Conservation (phyloP, 768 basidiomycete species). For the Tulasnella sp. region DNA sequence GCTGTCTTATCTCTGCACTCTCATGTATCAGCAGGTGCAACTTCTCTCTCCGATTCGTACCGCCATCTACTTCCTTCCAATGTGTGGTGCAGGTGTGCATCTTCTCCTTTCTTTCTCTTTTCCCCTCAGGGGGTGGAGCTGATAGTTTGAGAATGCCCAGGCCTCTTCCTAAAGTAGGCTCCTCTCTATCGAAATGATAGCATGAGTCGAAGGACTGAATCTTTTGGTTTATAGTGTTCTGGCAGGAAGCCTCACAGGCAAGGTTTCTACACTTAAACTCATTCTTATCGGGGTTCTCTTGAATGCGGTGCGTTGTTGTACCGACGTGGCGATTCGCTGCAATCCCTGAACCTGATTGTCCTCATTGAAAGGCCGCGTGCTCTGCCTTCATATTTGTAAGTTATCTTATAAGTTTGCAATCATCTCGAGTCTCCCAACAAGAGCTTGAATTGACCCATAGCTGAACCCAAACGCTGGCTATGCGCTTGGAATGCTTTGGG, state of each 20-base stretch:
- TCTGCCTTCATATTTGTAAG: conserved; percentile 5
- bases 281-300: background rate
- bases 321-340: background rate
- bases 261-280: background rate
- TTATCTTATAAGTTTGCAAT: background rate
- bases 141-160: background rate
- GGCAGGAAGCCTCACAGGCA: conserved; percentile 6
- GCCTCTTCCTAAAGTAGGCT: background rate
- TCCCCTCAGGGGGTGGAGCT: background rate
- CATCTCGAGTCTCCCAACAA: no score
- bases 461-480: background rate
- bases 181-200: background rate
- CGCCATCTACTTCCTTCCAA: conserved; percentile 8
- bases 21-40: conserved; percentile 15
- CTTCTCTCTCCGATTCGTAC: conserved; percentile 4
- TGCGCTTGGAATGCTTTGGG: conserved; percentile 12
- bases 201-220: background rate
- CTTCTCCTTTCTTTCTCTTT: background rate
- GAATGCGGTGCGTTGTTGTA: background rate
- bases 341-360: background rate
- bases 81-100: background rate
- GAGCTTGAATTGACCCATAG: background rate
- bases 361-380: background rate
- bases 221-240: background rate
- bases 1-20: conserved; percentile 2